Evolutionary conservation across 139 green algal species (phyloP), one percentile per base, ranked within the genome.

Genomic region (Chlorella sp.): DNA sequence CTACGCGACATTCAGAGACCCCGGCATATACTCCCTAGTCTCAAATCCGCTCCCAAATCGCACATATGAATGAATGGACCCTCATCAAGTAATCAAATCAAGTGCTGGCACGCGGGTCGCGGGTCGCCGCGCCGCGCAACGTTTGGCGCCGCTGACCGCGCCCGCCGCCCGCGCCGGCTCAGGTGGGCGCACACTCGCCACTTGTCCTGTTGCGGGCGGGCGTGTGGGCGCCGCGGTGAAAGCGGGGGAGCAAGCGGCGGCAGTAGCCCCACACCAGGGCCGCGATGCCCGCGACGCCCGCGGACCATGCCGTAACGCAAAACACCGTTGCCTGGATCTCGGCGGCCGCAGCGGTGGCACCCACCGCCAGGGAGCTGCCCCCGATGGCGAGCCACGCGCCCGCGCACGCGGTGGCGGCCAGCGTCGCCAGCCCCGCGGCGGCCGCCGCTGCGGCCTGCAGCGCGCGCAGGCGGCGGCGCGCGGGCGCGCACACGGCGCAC

Each of bases 111-210:
- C n/a, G n/a, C n/a, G n/a, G n/a, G n/a, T n/a, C n/a, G n/a, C n/a
- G n/a, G n/a, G n/a, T n/a, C n/a, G n/a, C n/a, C n/a, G n/a, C n/a
- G n/a, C n/a, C n/a, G n/a, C n/a, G n/a, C n/a, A n/a, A n/a, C n/a
- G n/a, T n/a, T n/a, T n/a, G n/a, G n/a, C n/a, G n/a, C n/a, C n/a
- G n/a, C n/a, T n/a, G n/a, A n/a, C n/a, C n/a, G n/a, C n/a, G n/a
- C n/a, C n/a, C n/a, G n/a, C n/a, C n/a, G n/a, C n/a, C n/a, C n/a
- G n/a, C n/a, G n/a, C n/a, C n/a, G n/a, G n/a, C n/a, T n/a, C n/a
- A n/a, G n/a, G n/a, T n/a, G 31, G 76, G 66, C 21, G 64, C 46
- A 19, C 41, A 82, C 67, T 82, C 77, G 5, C 77, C 77, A 4
- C 33, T 29, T 19, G 77, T 68, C 8, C 55, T 43, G 77, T 82